Conservation (phyloP, 1,139 yeast genomes). For the Yamadazyma membranifaciens region DNA sequence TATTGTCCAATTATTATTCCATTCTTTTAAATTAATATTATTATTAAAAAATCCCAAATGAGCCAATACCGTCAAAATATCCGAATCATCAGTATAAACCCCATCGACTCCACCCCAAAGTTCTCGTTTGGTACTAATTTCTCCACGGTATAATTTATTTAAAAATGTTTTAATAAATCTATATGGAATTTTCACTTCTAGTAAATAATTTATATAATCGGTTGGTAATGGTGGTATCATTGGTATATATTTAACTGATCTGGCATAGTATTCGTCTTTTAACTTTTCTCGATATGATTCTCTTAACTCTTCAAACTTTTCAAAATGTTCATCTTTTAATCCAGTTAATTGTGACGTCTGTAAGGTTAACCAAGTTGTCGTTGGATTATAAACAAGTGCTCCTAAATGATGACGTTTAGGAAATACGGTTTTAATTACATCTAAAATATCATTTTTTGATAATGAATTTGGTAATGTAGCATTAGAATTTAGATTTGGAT, state of each 20-base stretch:
- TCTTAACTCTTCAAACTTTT: slow-evolving; percentile 30
- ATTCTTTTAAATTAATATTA: slow-evolving; percentile 28
- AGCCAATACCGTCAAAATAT: slow-evolving; percentile 67
- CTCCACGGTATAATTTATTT: slow-evolving; percentile 31
- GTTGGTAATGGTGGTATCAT: slow-evolving; percentile 46
- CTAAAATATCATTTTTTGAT: slow-evolving; percentile 40
- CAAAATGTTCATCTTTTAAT: slow-evolving; percentile 32
- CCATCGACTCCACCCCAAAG: slow-evolving; percentile 85
- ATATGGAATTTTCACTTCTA: slow-evolving; percentile 66
- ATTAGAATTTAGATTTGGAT: background rate
- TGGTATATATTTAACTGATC: slow-evolving; percentile 32
- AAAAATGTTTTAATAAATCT: slow-evolving; percentile 29
- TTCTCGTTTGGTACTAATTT: slow-evolving; percentile 43
- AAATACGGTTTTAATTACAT: slow-evolving; percentile 42
- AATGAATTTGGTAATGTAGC: background rate
- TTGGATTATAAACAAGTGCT: slow-evolving; percentile 57
- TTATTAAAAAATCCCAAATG: slow-evolving; percentile 65
- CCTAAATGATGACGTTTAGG: slow-evolving; percentile 57
- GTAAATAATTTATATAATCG: slow-evolving; percentile 56
- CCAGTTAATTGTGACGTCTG: slow-evolving; percentile 40
- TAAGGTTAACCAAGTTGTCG: slow-evolving; percentile 45
- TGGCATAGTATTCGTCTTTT: slow-evolving; percentile 18
- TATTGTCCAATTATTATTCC: slow-evolving; percentile 34
- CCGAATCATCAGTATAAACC: slow-evolving; percentile 90
- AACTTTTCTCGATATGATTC: slow-evolving; percentile 25